phyloP scores from a whole-genome alignment of 176 grass and related monocot species.

The Oryza longistaminata region DNA sequence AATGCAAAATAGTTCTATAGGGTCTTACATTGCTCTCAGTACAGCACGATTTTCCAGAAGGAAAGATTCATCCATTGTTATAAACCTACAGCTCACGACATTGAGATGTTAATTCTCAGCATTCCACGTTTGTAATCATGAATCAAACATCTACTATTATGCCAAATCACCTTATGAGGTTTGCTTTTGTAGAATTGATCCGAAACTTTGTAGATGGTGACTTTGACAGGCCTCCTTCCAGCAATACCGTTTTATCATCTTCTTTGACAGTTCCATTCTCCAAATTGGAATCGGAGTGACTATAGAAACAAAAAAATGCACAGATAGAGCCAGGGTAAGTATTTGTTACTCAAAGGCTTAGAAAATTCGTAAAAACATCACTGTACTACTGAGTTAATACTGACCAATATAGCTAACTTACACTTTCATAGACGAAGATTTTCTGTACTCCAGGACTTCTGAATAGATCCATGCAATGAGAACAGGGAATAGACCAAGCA shows the following conservation, averaged over 20 bases:
- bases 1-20: conserved; percentile 7
- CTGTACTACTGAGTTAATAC: neutral
- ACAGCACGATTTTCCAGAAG: conserved; percentile 69
- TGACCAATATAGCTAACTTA: conserved; percentile 30
- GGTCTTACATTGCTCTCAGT: conserved; percentile 69
- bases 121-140: neutral
- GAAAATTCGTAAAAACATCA: neutral
- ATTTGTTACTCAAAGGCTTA: neutral
- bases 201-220: conserved; percentile 50
- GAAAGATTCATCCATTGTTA: conserved; percentile 74
- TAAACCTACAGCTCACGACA: conserved; percentile 54
- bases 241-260: conserved; percentile 64
- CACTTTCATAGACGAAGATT: conserved; percentile 58
- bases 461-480: conserved; percentile 74
- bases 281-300: conserved; percentile 62
- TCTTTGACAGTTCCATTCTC: conserved; percentile 53
- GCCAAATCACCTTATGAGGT: conserved; percentile 59
- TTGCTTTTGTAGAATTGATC: conserved; percentile 47
- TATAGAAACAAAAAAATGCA: conserved; percentile 28
- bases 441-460: conserved; percentile 60
- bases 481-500: conserved; percentile 59
- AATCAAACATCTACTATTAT: neutral
- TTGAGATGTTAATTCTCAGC: conserved; percentile 30
- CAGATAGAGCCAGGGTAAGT: neutral
- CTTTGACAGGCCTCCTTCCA: conserved; percentile 73